Evolutionary conservation across 257 asterid species (phyloP), one percentile per base, ranked within the genome.

Genomic region (Perilla frutescens): DNA sequence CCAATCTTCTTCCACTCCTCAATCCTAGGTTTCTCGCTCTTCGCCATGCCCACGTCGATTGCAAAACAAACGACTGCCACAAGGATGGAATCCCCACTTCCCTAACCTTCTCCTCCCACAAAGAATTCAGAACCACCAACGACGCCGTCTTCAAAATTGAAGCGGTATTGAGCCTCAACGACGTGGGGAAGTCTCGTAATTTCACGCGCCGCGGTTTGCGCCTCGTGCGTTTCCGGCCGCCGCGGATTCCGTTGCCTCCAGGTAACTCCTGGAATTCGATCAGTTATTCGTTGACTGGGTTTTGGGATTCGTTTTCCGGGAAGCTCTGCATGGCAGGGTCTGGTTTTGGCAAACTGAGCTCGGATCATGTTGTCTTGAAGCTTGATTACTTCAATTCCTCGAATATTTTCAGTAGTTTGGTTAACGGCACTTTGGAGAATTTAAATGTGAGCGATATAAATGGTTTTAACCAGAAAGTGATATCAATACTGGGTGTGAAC

Each of bases 271-370:
- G 74, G 80, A 72, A 47, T 41, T 72, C 67, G 11, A 31, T 58
- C 59, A 77, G n/a, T 60, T 84, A 85, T 64, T 56, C 71, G 10
- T 31, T 93, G 62, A 75, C 70, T 34, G 98, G 98, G 50, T 87
- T 84, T 71, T 93, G 97, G 98, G 86, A 88, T 78, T 89, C 92
- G 61, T 37, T 63, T 29, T 80, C 92, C 3, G 96, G 98, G 72
- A 89, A 85, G 77, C 88, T 93, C 26, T 93, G 98, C 74, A 87
- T 91, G 97, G 81, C 89, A 9, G 96, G 96, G n/a, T 67, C 89
- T 20, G 97, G 93, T 75, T 54, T 61, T 41, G 80, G 81, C 12
- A 80, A 59, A 71, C 75, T 68, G 7, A 70, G 83, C 53, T 77
- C 80, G 50, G 53, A 71, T 77, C 70, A 79, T 51, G 87, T 76